These are phyloP conservation scores for Sechiopsis laciniata DNA, from an alignment of 306 rosid genomes.

Conservation along the genomic window DNA sequence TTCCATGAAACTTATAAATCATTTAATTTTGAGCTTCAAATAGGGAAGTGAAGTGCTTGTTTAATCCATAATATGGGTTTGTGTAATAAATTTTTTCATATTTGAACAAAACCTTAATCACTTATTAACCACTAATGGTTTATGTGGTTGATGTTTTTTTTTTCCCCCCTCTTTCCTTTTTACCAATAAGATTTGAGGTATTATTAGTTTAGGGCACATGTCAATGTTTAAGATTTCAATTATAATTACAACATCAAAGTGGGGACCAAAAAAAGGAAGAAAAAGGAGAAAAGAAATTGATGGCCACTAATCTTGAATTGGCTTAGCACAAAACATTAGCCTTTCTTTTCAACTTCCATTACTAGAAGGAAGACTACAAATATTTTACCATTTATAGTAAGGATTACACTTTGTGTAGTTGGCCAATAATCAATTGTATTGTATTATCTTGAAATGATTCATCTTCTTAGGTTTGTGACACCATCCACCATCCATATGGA, in stretches of 20 bases:
- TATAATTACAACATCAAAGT: neutral
- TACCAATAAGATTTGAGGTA: slow-evolving; percentile 16
- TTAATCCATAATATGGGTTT: slow-evolving; percentile 20
- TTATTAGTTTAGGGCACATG: slow-evolving; percentile 39
- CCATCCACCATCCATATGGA: neutral
- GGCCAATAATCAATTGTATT: neutral
- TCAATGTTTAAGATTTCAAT: slow-evolving; percentile 9
- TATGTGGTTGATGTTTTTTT: slow-evolving; percentile 28
- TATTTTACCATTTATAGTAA: neutral
- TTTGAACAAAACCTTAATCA: slow-evolving; percentile 25
- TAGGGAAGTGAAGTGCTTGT: neutral
- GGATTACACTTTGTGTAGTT: neutral
- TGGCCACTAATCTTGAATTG: slow-evolving; percentile 6
- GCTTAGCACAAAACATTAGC: neutral
- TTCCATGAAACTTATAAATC: neutral
- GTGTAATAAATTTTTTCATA: slow-evolving; percentile 17
- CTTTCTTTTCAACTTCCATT: neutral
- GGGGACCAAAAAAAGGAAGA: neutral
- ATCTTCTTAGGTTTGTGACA: neutral
- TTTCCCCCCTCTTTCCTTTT: neutral
- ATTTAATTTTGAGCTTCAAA: neutral
- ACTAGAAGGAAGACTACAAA: neutral
- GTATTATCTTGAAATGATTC: neutral
- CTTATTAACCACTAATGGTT: slow-evolving; percentile 34
- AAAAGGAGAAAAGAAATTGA: neutral